Evolutionary conservation across 345 rosid species (phyloP).

Genomic region (Clausena lansium): DNA sequence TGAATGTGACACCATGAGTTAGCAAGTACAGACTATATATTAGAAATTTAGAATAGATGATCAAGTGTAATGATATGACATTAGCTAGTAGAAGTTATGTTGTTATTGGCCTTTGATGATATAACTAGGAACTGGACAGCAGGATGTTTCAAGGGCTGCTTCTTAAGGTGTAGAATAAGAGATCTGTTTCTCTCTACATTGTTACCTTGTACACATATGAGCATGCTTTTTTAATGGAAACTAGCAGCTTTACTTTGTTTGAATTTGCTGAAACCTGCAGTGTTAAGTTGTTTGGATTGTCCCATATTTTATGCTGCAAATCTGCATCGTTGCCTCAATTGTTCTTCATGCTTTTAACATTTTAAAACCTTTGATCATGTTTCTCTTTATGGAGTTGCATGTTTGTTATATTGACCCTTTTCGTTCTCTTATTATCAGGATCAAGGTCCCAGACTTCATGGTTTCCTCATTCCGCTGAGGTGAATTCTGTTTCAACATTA

Average conservation of each 20-base stretch:
- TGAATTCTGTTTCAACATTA: conserved; percentile 20
- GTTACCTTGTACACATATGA: not conserved
- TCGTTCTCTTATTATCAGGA: conserved; percentile 33
- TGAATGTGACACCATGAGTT: not conserved
- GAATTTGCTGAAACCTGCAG: not conserved
- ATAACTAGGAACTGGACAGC: not conserved
- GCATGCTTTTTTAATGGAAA: not conserved
- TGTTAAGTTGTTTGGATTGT: not conserved
- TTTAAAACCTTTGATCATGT: not conserved
- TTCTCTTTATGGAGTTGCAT: not conserved
- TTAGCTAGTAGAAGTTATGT: not conserved
- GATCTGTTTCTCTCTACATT: not conserved
- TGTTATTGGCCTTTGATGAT: not conserved
- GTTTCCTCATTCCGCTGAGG: conserved; percentile 52
- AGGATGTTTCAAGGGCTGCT: not conserved
- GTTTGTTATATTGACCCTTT: conserved; percentile 6
- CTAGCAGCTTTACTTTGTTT: not conserved
- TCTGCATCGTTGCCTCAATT: not conserved
- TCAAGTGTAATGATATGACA: not conserved
- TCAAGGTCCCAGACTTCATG: conserved; percentile 47
- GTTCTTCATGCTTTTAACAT: not conserved
- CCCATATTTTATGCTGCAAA: not conserved
- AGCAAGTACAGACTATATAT: not conserved
- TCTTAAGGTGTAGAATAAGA: not conserved
- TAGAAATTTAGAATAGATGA: too few species aligned